phyloP scores from a whole-genome alignment of 1,284 basidiomycete species.

The Caloboletus inedulis region DNA sequence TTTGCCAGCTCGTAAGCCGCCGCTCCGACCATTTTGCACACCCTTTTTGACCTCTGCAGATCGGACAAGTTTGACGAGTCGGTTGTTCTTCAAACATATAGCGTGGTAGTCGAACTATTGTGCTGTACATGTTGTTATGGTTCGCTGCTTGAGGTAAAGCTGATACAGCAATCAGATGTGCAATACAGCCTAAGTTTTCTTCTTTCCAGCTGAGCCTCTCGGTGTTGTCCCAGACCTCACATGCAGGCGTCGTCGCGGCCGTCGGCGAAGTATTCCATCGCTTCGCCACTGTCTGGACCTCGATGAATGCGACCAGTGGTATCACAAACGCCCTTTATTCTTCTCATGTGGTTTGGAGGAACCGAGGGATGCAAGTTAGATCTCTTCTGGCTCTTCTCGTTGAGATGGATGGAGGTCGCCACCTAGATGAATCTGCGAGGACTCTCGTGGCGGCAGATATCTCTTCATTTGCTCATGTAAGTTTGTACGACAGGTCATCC shows the following conservation, averaged over 20 bases:
- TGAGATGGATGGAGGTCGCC: slow-evolving; percentile 57
- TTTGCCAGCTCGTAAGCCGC: slow-evolving; percentile 39
- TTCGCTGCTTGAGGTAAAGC: slow-evolving; percentile 60
- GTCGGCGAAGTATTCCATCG: slow-evolving; percentile 65
- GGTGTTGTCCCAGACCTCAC: slow-evolving; percentile 49
- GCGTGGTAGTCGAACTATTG: slow-evolving; percentile 57
- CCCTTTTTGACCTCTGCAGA: slow-evolving; percentile 13
- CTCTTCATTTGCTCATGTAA: slow-evolving; percentile 55
- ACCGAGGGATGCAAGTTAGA: slow-evolving; percentile 59
- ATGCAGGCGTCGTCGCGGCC: slow-evolving; percentile 51
- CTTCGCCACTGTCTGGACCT: slow-evolving; percentile 69
- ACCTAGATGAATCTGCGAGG: slow-evolving; percentile 52
- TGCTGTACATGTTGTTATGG: slow-evolving; percentile 60
- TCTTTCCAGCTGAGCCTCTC: slow-evolving; percentile 53
- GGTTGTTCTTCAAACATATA: slow-evolving; percentile 50
- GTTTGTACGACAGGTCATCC: slow-evolving; percentile 17
- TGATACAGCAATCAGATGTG: background rate
- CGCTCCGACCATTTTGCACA: background rate
- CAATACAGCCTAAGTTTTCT: slow-evolving; percentile 2
- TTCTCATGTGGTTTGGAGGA: slow-evolving; percentile 61
- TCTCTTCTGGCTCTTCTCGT: slow-evolving; percentile 57
- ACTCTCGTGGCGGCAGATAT: slow-evolving; percentile 59
- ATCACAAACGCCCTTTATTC: slow-evolving; percentile 60
- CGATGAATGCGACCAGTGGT: slow-evolving; percentile 59
- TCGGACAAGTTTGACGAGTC: slow-evolving; percentile 27